Percentiles rank a stretch among this genome's conserved stretches.
Evolutionary conservation across 2,329 filamentous ascomycete genomes (phyloP).

Genomic region (Aspergillus pseudoterreus): DNA sequence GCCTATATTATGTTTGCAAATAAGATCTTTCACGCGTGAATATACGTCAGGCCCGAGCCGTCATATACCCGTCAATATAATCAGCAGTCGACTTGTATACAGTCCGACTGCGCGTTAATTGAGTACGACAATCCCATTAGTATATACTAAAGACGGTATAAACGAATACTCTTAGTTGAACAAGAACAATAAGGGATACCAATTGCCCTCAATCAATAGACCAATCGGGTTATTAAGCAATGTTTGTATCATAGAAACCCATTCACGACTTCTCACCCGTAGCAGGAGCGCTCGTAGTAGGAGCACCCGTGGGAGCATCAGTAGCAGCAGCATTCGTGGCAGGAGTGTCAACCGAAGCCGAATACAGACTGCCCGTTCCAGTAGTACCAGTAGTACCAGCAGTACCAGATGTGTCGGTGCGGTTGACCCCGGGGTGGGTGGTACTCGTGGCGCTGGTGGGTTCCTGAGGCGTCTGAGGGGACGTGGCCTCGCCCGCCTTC

Average conservation of each 20-base stretch:
- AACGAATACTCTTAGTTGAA: background rate
- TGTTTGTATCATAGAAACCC: background rate
- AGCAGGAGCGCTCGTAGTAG: background rate
- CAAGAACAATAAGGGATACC: too few relatives aligned
- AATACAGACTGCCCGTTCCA: background rate
- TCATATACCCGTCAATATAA: too few relatives aligned
- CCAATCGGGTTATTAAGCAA: too few relatives aligned
- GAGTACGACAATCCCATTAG: too few relatives aligned
- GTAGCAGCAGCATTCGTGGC: background rate
- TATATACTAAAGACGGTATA: background rate
- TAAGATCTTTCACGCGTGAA: background rate
- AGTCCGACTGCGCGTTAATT: too few relatives aligned
- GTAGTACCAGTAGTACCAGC: background rate
- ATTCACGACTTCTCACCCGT: background rate
- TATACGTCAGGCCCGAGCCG: too few relatives aligned
- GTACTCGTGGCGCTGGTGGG: background rate
- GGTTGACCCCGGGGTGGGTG: background rate
- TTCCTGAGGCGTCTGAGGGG: background rate
- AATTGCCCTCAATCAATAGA: too few relatives aligned
- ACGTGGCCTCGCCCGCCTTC: slow-evolving; percentile 14
- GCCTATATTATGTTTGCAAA: background rate
- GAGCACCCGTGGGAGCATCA: background rate
- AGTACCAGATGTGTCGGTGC: background rate
- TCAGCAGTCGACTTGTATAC: too few relatives aligned
- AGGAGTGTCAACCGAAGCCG: background rate